Evolutionary conservation across 2,329 filamentous ascomycete genomes (phyloP), one percentile per base, ranked within the genome.

Genomic region (Gnomoniopsis sp.): DNA sequence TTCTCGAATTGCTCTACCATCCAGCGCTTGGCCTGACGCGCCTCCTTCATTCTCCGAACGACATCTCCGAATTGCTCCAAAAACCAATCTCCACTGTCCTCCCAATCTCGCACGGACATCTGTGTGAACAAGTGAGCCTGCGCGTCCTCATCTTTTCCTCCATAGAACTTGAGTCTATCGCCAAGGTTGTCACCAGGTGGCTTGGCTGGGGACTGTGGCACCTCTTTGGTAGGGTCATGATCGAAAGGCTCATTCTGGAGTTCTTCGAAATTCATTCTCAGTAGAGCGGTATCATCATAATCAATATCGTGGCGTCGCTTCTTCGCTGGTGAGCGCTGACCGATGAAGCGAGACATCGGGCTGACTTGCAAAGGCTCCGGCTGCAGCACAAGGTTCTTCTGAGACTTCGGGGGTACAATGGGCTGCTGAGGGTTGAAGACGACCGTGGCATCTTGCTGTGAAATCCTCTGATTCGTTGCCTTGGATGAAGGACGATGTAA

Each of bases 11-110:
- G 69, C 33, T 76, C 72, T 33, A 85, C 75, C 59, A 79, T 71
- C 44, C 72, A 69, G 51, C 83, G 76, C 70, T 83, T 85, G 15
- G 70, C 71, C 58, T 75, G 75, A 11, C 83, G 76, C 21, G 79
- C 75, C 53, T 77, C 73, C 59, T 75, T 77, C 62, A 86, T 68
- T 54, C 71, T 73, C 60, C 75, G 70, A 68, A 84, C 76, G 46
- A 86, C 70, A 3, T 72, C 72, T 8, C 76, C 71, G 61, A 86
- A 86, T 61, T 78, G 79, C 47, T 77, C 76, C 22, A 84, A 71
- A 57, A 86, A 84, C 83, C 83, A 86, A 63, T 85, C 82, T 6
- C 83, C 83, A 1, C 82, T 77, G 15, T 77, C 73, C 64, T 86
- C 83, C 83, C 83, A 86, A 55, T 86, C 83, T 17, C 76, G 71